Percentiles rank a stretch among this genome's conserved stretches.
Conservation (phyloP, 495 filamentous ascomycete genomes). For the Neurospora tetraspora region DNA sequence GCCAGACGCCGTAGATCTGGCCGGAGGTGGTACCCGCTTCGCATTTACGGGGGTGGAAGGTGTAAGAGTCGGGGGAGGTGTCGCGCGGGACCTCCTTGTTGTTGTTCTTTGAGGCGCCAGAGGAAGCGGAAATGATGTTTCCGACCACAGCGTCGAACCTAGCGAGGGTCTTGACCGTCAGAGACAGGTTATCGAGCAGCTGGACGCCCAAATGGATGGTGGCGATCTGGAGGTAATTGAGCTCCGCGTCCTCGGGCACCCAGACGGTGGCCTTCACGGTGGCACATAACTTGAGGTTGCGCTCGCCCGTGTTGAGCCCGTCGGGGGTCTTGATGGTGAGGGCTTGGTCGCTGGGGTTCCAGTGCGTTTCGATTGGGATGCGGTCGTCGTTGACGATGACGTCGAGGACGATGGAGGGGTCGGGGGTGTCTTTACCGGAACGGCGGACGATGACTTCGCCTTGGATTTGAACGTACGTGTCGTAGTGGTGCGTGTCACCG, state of each 20-base stretch:
- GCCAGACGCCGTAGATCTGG: slow-evolving; percentile 31
- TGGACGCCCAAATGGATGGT: slow-evolving; percentile 28
- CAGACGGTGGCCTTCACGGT: slow-evolving; percentile 31
- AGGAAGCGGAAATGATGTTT: slow-evolving; percentile 12
- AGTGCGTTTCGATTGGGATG: slow-evolving; percentile 18
- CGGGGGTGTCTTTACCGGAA: slow-evolving; percentile 8
- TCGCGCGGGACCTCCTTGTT: slow-evolving; percentile 1
- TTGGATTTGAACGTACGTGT: slow-evolving; percentile 20
- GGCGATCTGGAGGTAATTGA: slow-evolving; percentile 19
- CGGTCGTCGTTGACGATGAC: slow-evolving; percentile 27
- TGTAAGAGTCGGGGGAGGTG: slow-evolving; percentile 16
- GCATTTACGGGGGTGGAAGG: slow-evolving; percentile 25
- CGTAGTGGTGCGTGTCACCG: slow-evolving; percentile 7
- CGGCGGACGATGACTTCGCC: slow-evolving; percentile 32
- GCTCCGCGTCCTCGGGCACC: slow-evolving; percentile 24
- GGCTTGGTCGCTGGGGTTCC: slow-evolving; percentile 19
- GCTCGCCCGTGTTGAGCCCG: slow-evolving; percentile 13
- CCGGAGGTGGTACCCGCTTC: slow-evolving; percentile 26
- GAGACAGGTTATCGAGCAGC: slow-evolving; percentile 29
- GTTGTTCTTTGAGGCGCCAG: too few relatives aligned
- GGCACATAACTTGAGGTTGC: slow-evolving; percentile 23
- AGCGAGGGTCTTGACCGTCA: slow-evolving; percentile 13
- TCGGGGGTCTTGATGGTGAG: slow-evolving; percentile 25
- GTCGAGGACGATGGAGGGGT: slow-evolving; percentile 26
- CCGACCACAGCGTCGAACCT: slow-evolving; percentile 20